Evolutionary conservation across 2,329 filamentous ascomycete genomes (phyloP), one percentile per base, ranked within the genome.

Genomic region (Calonectria naviculata): DNA sequence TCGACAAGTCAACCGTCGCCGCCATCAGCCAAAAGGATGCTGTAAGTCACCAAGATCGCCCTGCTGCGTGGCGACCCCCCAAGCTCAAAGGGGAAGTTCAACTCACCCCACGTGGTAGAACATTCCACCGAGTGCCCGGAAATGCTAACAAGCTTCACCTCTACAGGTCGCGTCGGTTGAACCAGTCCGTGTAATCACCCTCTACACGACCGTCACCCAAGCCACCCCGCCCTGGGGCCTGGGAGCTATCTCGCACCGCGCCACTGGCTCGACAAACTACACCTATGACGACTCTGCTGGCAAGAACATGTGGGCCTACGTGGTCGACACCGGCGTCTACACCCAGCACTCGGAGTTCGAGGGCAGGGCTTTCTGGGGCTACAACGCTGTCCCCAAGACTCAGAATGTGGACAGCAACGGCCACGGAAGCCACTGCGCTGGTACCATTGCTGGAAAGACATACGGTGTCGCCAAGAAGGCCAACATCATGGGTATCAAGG

Each of bases 241-340:
- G 29, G 82, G 81, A 2, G 82, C 85, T 36, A 80, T 88, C 71
- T 88, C 87, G 9, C 83, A 84, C 78, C 76, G 79, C 21, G 81
- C 76, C 21, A 74, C 79, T 24, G 80, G 80, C 38, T 79, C 74
- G 9, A 80, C 64, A 15, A 76, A 79, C 58, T 88, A 87, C 73
- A 71, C 79, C 31, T 87, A 87, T 76, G 84, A 87, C 71, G 68
- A 74, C 10, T 81, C 76, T 24, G 84, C 85, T 26, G 86, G 86
- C 17, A 67, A 77, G 17, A 82, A 80, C 36, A 84, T 81, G 63
- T 89, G 84, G 71, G 81, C 85, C 60, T 91, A 90, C 77, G 80
- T 91, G 63, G 80, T 91, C 67, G 89, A 91, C 78, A 89, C 87
- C 0, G 89, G 89, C 42, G 86, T 91, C 64, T 82, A 84, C 47